phyloP scores from a whole-genome alignment of 2,329 filamentous ascomycete genomes.

The Alternaria sp. region DNA sequence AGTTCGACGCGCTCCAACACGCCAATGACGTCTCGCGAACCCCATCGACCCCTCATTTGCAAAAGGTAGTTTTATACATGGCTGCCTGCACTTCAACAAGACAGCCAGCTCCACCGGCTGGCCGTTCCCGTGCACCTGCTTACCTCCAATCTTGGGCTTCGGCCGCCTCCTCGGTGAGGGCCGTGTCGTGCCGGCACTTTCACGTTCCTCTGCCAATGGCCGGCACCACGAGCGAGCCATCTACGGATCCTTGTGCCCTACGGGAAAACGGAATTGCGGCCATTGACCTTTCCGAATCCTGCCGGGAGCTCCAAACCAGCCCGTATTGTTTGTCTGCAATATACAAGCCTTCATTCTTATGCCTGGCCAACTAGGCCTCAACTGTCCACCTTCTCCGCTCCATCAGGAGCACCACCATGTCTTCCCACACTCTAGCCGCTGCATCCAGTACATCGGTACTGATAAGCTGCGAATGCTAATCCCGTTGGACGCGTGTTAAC shows the following conservation, averaged over 20 bases:
- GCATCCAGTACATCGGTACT: not conserved
- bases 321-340: conserved; percentile 14
- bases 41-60: conserved; percentile 19
- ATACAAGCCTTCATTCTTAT: conserved; percentile 4
- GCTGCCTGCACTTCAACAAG: not conserved
- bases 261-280: conserved; percentile 34
- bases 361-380: conserved; percentile 5
- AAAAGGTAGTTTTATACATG: conserved; percentile 10
- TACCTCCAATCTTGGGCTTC: conserved; percentile 21
- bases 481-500: not conserved
- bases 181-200: conserved; percentile 22
- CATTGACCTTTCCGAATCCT: conserved; percentile 30
- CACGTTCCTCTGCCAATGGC: conserved; percentile 14
- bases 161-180: conserved; percentile 22
- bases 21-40: conserved; percentile 30
- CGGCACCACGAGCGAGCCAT: conserved; percentile 25
- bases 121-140: conserved; percentile 1
- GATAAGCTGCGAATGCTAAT: conserved; percentile 1
- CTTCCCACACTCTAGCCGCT: not conserved
- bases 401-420: not conserved
- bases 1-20: conserved; percentile 19
- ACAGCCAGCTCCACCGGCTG: not conserved
- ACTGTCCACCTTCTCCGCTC: not conserved
- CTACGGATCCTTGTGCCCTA: conserved; percentile 22
- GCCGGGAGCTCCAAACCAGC: conserved; percentile 22